A percentile compares a stretch with the other conserved stretches of the same genome.
Evolutionary conservation across 73 alveolate genomes (phyloP).

Genomic region (Tetrahymena thermophila): DNA sequence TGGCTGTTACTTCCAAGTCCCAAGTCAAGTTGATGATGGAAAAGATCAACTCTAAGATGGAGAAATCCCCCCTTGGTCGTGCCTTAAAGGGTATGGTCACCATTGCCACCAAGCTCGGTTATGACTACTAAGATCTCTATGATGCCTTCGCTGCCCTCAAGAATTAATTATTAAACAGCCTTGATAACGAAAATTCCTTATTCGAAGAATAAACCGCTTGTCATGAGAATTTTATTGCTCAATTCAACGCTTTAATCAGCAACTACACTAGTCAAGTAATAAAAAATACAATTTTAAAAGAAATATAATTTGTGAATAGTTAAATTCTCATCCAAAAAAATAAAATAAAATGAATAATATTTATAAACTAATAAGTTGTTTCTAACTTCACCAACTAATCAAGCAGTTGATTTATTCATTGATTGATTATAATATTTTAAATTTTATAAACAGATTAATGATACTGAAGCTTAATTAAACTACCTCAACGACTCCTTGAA

Average conservation of each 20-base stretch:
- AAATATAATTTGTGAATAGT: not conserved
- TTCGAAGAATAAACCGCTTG: not conserved
- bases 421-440: not conserved
- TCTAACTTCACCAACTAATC: no score
- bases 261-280: not conserved
- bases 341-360: no score
- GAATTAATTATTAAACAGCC: not conserved
- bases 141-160: not conserved
- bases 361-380: not conserved
- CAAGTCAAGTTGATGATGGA: not conserved
- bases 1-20: not conserved
- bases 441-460: not conserved
- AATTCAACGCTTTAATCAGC: not conserved
- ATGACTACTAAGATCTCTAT: not conserved
- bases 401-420: no score
- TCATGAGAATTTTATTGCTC: not conserved
- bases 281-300: not conserved
- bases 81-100: constrained; percentile 3
- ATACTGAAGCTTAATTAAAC: not conserved
- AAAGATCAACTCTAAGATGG: not conserved
- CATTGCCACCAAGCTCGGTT: constrained; percentile 2
- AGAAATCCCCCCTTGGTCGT: not conserved
- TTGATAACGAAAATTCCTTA: not conserved
- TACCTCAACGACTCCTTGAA: not conserved
- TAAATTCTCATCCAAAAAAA: not conserved